Evolutionary conservation across 129 eudicot species (phyloP), one percentile per base, ranked within the genome.

Genomic region (Tanacetum coccineum): DNA sequence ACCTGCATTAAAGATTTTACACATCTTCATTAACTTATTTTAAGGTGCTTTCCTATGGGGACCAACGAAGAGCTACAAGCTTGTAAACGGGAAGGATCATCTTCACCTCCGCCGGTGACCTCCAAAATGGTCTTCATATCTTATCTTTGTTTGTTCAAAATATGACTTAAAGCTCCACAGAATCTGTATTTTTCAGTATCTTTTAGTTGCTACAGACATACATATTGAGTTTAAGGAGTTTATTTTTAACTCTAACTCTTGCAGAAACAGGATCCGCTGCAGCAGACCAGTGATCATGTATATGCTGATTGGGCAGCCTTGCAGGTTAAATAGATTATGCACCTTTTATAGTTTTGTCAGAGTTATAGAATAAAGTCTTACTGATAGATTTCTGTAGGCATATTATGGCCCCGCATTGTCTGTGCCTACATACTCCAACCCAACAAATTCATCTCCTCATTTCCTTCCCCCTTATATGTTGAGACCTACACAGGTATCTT

Each of bases 241-340:
- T 36, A 36, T 1, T 36, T 6, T 1, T 36, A 6, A 36, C 42
- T 36, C 52, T 42, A 26, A 44, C 55, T 68, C 36, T 58, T 54
- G 26, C 68, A 54, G 66, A 78, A 70, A 78, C 91, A 87, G 42
- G 42, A 36, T 36, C 42, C 42, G 2, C 42, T 36, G 85, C 94
- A 91, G 40, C 97, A 87, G 76, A 55, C 81, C 49, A 74, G 76
- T 68, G 64, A 80, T 68, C 94, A 85, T 64, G 82, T 83, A 14
- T 91, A 81, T 76, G 96, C 97, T 65, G 96, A 91, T 79, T 91
- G 97, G 96, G 88, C 97, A 17, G 77, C 96, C 64, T 85, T 87
- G 94, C 97, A 91, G 94, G 97, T 91, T 67, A 36, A 0, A 6
- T 36, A 6, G 42, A 36, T 45, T 58, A 15, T 49, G 18, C 54